These are phyloP conservation scores for Chionographis japonica DNA, from an alignment of 106 monocot species.

Conservation along the genomic window DNA sequence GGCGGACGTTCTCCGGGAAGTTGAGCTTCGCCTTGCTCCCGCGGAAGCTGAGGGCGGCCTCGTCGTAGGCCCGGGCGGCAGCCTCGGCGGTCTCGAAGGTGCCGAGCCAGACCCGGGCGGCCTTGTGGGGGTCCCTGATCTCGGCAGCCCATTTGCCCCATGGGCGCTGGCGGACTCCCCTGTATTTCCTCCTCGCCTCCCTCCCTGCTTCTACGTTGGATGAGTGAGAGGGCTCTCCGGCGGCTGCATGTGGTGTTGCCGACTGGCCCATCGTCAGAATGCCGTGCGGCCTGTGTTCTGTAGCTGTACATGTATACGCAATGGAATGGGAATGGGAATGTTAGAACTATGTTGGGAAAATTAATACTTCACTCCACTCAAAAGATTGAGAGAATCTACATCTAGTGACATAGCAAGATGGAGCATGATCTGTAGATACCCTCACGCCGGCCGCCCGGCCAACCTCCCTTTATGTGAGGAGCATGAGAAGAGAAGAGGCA, in stretches of 20 bases:
- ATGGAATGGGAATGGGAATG: too few species aligned
- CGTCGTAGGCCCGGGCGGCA: constrained; percentile 12
- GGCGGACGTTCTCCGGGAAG: constrained; percentile 16
- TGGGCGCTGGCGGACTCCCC: constrained; percentile 25
- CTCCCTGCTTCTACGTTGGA: neutral
- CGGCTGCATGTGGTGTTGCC: neutral
- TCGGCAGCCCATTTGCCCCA: constrained; percentile 26
- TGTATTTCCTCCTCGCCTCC: constrained; percentile 8
- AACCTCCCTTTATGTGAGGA: too few species aligned
- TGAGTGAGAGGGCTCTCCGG: neutral
- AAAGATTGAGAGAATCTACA: too few species aligned
- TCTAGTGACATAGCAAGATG: too few species aligned
- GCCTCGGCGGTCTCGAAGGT: constrained; percentile 21
- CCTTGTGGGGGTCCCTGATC: constrained; percentile 20
- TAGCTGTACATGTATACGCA: neutral
- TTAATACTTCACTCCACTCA: too few species aligned
- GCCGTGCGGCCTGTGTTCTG: neutral
- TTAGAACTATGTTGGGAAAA: too few species aligned
- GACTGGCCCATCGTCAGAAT: neutral
- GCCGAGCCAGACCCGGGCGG: constrained; percentile 21
- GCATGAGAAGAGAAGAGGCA: too few species aligned
- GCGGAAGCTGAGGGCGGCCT: constrained; percentile 14
- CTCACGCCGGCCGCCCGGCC: too few species aligned
- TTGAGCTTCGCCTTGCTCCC: constrained; percentile 14
- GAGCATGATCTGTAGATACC: too few species aligned